Conservation (phyloP, 306 rosid genomes). For the Carpinus fangiana region DNA sequence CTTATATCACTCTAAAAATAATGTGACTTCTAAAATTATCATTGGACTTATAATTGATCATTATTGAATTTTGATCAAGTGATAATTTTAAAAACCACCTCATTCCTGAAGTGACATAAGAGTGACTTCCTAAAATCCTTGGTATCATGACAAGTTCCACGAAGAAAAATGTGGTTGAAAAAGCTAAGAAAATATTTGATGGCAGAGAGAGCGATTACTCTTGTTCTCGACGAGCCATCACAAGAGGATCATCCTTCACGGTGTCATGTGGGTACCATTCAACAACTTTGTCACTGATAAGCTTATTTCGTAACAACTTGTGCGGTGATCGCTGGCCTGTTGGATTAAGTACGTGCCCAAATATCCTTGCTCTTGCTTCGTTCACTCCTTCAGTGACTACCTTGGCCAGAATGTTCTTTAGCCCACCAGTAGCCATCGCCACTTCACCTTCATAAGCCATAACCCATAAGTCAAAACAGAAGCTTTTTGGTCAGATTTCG, state of each 20-base stretch:
- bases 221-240: constrained; percentile 73
- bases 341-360: constrained; percentile 77
- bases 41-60: too few species aligned
- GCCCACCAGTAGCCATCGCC: constrained; percentile 59
- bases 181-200: constrained; percentile 7
- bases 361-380: constrained; percentile 77
- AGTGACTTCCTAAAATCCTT: background rate
- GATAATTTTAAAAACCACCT: too few species aligned
- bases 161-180: background rate
- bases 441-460: constrained; percentile 15
- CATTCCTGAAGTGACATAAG: too few species aligned
- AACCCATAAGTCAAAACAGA: constrained; percentile 3
- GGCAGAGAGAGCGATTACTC: constrained; percentile 46
- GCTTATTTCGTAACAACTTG: constrained; percentile 78
- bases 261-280: constrained; percentile 88
- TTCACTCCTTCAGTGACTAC: constrained; percentile 56
- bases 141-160: background rate
- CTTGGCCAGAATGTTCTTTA: constrained; percentile 52
- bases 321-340: constrained; percentile 66
- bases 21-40: too few species aligned
- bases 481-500: background rate
- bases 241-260: constrained; percentile 70
- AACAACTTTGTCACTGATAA: constrained; percentile 76
- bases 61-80: too few species aligned
- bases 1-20: too few species aligned